Evolutionary conservation across 2,329 filamentous ascomycete genomes (phyloP).

Genomic region (Colletotrichum kahawae): DNA sequence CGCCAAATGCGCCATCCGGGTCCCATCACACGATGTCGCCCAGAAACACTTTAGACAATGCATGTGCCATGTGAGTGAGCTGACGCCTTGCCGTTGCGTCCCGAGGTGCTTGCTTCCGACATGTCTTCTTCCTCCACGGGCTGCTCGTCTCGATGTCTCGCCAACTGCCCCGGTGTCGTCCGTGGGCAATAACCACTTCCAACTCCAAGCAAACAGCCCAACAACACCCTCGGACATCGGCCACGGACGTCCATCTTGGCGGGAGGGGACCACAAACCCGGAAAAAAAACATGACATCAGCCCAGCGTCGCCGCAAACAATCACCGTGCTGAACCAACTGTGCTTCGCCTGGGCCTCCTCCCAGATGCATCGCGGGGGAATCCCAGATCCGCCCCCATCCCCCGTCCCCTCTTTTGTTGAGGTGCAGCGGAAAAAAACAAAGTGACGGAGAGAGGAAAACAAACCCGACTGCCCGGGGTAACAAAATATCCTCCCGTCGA

Average conservation of each 20-base stretch:
- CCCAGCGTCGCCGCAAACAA: conserved; percentile 3
- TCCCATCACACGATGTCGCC: conserved; percentile 16
- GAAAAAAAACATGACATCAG: conserved; percentile 11
- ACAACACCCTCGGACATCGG: not conserved
- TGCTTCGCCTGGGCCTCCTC: not conserved
- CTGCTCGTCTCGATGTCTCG: not conserved
- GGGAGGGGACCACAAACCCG: not conserved
- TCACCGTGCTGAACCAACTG: not conserved
- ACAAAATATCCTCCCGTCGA: not conserved
- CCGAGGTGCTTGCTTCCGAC: not conserved
- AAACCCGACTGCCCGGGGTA: not conserved
- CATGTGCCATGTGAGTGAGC: conserved; percentile 16
- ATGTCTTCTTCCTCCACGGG: not conserved
- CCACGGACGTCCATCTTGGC: not conserved
- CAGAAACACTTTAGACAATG: not conserved
- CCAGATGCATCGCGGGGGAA: conserved; percentile 1
- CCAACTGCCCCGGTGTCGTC: not conserved
- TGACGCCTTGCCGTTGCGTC: not conserved
- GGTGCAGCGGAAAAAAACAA: not conserved
- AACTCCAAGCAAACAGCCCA: not conserved
- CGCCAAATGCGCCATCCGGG: conserved; percentile 15
- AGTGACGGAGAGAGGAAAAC: not conserved
- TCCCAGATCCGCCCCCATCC: not conserved
- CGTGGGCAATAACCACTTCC: not conserved
- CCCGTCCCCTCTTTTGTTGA: conserved; percentile 8